Evolutionary conservation across 2,329 filamentous ascomycete genomes (phyloP), one percentile per base, ranked within the genome.

Genomic region (Calonectria montana): DNA sequence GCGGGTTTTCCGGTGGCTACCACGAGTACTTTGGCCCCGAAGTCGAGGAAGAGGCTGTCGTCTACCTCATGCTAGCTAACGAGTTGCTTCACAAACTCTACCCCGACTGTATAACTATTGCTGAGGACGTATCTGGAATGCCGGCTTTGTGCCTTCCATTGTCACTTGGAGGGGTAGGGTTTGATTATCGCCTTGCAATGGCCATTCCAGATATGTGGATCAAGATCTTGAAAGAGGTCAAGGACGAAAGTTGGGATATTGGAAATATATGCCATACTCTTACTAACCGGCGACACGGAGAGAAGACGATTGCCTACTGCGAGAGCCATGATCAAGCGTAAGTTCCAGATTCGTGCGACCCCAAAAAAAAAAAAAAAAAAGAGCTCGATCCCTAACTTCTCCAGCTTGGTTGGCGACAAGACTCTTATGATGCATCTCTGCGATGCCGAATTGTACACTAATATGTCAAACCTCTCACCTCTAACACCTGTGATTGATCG

Each of bases 121-220:
- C 97, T 23, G 97, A 99, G 82, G 97, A 99, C 81, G 97, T 99
- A 12, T 98, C 96, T 9, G 97, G 97, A 21, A 99, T 99, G 97
- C 97, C 97, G 18, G 96, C 95, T n/a, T 88, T 99, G 59, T 98
- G 97, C 83, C 84, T 99, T 43, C 92, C 94, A 8, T 87, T 98
- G 45, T 92, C 93, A 1, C 87, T 98, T 2, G 97, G 97, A 21
- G 97, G 97, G 73, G 91, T 98, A 77, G 97, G 97, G 29, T 99
- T 99, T 82, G 97, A 99, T 85, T 99, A 99, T 84, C 92, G 97
- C 76, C 91, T 99, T 37, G 96, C 96, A 67, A 99, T 99, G 97
- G 97, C 97, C 5, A 92, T 99, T 74, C 97, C 97, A 4, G 97
- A 99, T 83, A 94, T 99, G 91, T 99, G 97, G 91, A 99, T 99